These are phyloP conservation scores for Lophiotrema nucula DNA, from an alignment of 495 filamentous ascomycete genomes.

Conservation along the genomic window DNA sequence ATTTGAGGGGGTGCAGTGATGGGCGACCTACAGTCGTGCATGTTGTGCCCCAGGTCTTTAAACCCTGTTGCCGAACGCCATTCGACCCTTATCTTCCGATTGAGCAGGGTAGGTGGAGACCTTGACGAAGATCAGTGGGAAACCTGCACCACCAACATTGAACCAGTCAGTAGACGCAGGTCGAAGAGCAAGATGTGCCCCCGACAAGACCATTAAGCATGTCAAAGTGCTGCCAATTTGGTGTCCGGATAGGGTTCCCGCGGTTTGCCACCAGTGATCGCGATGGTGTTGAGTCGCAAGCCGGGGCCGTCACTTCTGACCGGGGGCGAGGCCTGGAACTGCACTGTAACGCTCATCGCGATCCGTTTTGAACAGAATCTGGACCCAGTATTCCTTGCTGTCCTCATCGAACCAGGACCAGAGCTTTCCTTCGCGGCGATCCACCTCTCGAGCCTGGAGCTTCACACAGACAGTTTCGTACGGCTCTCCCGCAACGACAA, in stretches of 20 bases:
- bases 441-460: conserved; percentile 90
- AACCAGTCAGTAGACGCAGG: no score
- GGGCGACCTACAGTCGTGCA: no score
- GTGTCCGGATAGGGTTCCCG: no score
- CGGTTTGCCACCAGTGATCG: neutral
- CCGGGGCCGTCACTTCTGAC: conserved; percentile 12
- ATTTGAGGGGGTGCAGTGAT: no score
- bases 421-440: conserved; percentile 79
- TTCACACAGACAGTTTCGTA: conserved; percentile 98
- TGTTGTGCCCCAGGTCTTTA: neutral
- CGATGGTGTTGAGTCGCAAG: neutral
- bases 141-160: neutral
- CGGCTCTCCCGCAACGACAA: conserved; percentile 93
- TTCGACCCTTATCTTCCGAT: neutral
- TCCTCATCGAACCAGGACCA: conserved; percentile 97
- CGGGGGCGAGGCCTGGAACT: conserved; percentile 81
- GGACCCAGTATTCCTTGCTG: conserved; percentile 97
- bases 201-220: no score
- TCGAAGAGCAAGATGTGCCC: no score
- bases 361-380: conserved; percentile 98
- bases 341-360: conserved; percentile 92
- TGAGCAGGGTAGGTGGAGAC: neutral
- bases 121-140: conserved; percentile 4
- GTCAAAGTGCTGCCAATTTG: no score
- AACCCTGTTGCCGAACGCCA: neutral